Evolutionary conservation across 805 yeast genomes (phyloP).

Genomic region (Candida maesae): DNA sequence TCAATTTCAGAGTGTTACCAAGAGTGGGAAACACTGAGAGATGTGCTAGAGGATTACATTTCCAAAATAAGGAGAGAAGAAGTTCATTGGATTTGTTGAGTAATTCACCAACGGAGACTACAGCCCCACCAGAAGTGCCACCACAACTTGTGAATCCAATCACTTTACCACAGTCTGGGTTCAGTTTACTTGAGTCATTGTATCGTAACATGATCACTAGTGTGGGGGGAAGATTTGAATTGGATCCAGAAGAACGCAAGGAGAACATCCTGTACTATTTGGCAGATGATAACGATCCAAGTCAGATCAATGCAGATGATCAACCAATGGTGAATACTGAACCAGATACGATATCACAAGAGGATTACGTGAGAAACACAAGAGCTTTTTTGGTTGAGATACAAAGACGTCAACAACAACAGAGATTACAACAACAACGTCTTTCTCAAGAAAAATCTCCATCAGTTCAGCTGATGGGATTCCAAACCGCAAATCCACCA

Average conservation of each 20-base stretch:
- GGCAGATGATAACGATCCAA: not conserved
- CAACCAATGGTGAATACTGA: slow-evolving; percentile 20
- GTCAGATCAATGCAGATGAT: not conserved
- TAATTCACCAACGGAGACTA: not conserved
- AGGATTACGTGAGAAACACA: not conserved
- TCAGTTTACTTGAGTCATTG: no score
- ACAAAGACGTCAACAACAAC: not conserved
- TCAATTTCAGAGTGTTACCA: slow-evolving; percentile 75
- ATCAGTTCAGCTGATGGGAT: no score
- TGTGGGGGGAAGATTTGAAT: slow-evolving; percentile 4
- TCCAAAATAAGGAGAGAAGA: slow-evolving; percentile 14
- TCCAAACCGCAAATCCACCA: no score
- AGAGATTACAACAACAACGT: not conserved
- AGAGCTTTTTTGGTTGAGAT: not conserved
- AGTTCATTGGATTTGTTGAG: slow-evolving; percentile 12
- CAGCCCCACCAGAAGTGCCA: not conserved
- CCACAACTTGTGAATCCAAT: not conserved
- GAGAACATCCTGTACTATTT: not conserved
- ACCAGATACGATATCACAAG: slow-evolving; percentile 30
- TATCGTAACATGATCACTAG: not conserved
- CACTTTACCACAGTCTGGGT: no score
- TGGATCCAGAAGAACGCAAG: not conserved
- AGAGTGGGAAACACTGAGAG: slow-evolving; percentile 36
- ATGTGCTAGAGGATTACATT: slow-evolving; percentile 32
- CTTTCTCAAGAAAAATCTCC: not conserved